phyloP scores from a whole-genome alignment of 2,329 filamentous ascomycete genomes.

The Tolypocladium paradoxum region DNA sequence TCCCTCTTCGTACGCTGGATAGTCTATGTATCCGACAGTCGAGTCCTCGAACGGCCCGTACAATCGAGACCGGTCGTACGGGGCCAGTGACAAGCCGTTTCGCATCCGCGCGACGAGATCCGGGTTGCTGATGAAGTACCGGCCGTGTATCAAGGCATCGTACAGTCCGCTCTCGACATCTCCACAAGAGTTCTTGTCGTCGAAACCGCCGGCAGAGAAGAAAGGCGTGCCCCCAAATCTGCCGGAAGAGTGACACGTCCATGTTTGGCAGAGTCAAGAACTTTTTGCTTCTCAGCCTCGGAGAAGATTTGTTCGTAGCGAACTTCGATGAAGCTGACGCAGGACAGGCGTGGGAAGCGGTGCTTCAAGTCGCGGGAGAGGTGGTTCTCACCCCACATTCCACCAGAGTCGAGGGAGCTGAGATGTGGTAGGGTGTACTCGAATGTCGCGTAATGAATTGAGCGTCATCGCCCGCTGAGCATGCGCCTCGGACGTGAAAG shows the following conservation, averaged over 20 bases:
- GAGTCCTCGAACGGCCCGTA: constrained; percentile 28
- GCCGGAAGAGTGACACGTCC: constrained; percentile 34
- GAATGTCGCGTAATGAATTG: no score
- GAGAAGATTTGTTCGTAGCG: constrained; percentile 42
- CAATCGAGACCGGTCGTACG: constrained; percentile 33
- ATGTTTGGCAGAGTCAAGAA: constrained; percentile 32
- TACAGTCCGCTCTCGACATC: constrained; percentile 31
- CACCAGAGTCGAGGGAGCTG: no score
- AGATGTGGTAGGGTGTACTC: no score
- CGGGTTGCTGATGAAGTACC: constrained; percentile 37
- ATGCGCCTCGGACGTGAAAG: no score
- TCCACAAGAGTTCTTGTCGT: constrained; percentile 37
- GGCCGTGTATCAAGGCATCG: constrained; percentile 35
- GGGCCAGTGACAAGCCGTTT: constrained; percentile 24
- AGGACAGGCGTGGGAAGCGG: constrained; percentile 31
- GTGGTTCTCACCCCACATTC: no score
- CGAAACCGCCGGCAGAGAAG: constrained; percentile 44
- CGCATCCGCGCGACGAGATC: constrained; percentile 33
- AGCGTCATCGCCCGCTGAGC: no score
- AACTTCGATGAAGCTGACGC: constrained; percentile 46
- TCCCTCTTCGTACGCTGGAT: constrained; percentile 13
- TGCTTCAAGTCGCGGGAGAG: constrained; percentile 37
- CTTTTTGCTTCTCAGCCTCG: constrained; percentile 34
- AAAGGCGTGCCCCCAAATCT: constrained; percentile 43
- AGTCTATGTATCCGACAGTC: constrained; percentile 23